These are phyloP conservation scores for Maudiozyma turicensis DNA, from an alignment of 805 yeast genomes.

Conservation along the genomic window DNA sequence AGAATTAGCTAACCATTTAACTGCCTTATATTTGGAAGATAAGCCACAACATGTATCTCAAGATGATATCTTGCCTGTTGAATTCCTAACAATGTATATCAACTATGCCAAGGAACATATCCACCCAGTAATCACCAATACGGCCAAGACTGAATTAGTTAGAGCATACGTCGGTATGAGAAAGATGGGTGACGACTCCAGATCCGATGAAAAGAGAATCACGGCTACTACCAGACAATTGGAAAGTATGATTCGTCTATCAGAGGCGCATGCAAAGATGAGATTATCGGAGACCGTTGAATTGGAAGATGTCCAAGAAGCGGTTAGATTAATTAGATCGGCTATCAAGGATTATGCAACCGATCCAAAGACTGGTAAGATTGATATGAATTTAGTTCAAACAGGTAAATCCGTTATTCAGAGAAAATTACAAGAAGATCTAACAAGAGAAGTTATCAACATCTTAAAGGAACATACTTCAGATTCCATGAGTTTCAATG, in stretches of 20 bases:
- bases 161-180: constrained; percentile 88
- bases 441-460: constrained; percentile 49
- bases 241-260: constrained; percentile 86
- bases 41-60: constrained; percentile 60
- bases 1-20: constrained; percentile 80
- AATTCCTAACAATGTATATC: constrained; percentile 77
- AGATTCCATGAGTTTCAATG: constrained; percentile 46
- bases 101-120: constrained; percentile 86
- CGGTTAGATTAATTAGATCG: constrained; percentile 82
- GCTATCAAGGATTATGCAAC: constrained; percentile 98
- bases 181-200: constrained; percentile 81
- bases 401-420: constrained; percentile 91
- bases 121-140: constrained; percentile 71
- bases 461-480: constrained; percentile 42
- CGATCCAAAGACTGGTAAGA: constrained; percentile 92
- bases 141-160: constrained; percentile 78
- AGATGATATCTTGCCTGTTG: constrained; percentile 71
- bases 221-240: constrained; percentile 97
- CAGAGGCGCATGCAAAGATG: constrained; percentile 98
- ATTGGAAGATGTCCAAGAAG: constrained; percentile 78
- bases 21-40: constrained; percentile 87
- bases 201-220: constrained; percentile 78
- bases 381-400: constrained; percentile 94
- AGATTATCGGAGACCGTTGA: constrained; percentile 65
- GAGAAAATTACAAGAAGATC: constrained; percentile 64